Conservation (phyloP, 2,329 filamentous ascomycete genomes). For the Orbilia blumenaviensis region DNA sequence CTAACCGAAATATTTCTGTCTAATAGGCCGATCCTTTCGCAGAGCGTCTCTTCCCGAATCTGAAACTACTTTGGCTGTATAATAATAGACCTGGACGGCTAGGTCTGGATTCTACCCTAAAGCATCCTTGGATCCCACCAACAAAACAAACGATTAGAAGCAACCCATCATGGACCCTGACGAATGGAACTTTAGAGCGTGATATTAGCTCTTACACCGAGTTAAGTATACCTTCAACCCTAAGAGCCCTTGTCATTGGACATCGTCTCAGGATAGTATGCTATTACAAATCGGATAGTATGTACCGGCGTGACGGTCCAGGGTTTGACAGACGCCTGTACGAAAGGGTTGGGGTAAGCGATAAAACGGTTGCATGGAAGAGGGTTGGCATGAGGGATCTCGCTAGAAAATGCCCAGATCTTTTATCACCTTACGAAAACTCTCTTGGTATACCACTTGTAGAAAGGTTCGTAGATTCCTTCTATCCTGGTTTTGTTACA, state of each 20-base stretch:
- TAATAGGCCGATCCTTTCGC: constrained; percentile 32
- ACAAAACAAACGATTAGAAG: background rate
- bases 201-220: background rate
- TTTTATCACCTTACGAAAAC: constrained; percentile 11
- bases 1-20: too few species aligned
- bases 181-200: background rate
- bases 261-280: background rate
- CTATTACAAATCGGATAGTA: too few species aligned
- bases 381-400: constrained; percentile 1
- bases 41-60: background rate
- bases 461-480: constrained; percentile 11
- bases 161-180: background rate
- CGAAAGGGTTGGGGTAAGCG: background rate
- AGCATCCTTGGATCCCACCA: constrained; percentile 27
- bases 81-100: background rate
- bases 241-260: constrained; percentile 13
- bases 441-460: background rate
- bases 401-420: background rate
- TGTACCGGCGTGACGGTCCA: too few species aligned
- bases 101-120: background rate
- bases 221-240: background rate
- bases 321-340: background rate
- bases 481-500: background rate
- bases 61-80: constrained; percentile 18
- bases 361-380: background rate